phyloP scores from a whole-genome alignment of 1,284 basidiomycete genomes.

The Ceratobasidium sp. region DNA sequence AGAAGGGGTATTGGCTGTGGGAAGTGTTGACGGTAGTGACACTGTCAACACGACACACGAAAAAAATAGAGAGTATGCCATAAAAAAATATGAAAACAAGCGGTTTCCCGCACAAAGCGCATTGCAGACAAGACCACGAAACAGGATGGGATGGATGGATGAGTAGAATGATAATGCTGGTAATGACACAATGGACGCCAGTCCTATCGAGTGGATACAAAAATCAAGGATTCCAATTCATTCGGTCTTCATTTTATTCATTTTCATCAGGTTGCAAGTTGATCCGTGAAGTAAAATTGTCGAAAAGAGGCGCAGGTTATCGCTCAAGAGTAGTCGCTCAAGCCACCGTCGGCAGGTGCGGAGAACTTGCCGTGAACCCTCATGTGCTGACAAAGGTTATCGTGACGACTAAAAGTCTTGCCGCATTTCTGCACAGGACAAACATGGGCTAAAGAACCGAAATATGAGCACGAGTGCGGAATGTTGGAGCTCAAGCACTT shows the following conservation, averaged over 20 bases:
- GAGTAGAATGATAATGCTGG: conserved; percentile 38
- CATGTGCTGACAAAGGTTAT: conserved; percentile 77
- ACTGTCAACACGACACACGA: conserved; percentile 35
- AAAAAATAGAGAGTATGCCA: conserved; percentile 35
- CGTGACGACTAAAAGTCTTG: conserved; percentile 82
- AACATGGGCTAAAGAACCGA: conserved; percentile 62
- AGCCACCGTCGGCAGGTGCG: conserved; percentile 29
- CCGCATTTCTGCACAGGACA: conserved; percentile 77
- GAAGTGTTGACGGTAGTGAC: conserved; percentile 15
- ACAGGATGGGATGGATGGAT: conserved; percentile 20
- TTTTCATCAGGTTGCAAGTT: conserved; percentile 21
- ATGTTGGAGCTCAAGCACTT: conserved; percentile 48
- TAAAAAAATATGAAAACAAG: conserved; percentile 41
- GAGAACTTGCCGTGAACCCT: conserved; percentile 59
- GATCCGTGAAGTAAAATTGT: conserved; percentile 4
- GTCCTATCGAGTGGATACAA: conserved; percentile 36
- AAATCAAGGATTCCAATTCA: conserved; percentile 9
- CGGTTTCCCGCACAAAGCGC: conserved; percentile 38
- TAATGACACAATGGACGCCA: conserved; percentile 41
- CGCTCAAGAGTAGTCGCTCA: conserved; percentile 27
- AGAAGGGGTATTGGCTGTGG: conserved; percentile 35
- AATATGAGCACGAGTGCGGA: conserved; percentile 30
- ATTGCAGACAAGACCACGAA: conserved; percentile 26
- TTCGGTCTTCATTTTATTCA: conserved; percentile 26
- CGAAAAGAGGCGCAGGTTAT: not conserved